Conservation (phyloP, 164 flowering plant species). For the Vitis cinerea region DNA sequence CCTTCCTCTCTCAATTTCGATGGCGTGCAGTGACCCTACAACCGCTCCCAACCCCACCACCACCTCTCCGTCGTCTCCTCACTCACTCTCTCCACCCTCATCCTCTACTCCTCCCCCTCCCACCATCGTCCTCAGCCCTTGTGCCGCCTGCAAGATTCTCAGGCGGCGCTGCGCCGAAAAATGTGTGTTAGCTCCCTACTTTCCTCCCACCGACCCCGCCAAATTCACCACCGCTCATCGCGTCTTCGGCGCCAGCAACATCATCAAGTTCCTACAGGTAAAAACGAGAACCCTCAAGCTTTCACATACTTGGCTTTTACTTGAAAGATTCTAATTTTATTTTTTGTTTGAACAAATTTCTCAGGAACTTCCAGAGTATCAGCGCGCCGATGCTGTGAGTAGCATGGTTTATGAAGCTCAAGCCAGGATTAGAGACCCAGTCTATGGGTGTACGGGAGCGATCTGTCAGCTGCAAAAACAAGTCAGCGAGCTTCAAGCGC, state of each 20-base stretch:
- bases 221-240: slow-evolving; percentile 61
- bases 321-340: background rate
- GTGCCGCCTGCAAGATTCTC: slow-evolving; percentile 58
- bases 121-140: slow-evolving; percentile 42
- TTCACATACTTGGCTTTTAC: too few relatives aligned
- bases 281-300: background rate
- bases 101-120: slow-evolving; percentile 10
- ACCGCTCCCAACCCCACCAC: background rate
- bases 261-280: slow-evolving; percentile 61
- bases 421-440: slow-evolving; percentile 61
- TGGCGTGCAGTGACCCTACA: slow-evolving; percentile 20
- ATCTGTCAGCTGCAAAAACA: slow-evolving; percentile 62
- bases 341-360: background rate
- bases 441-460: slow-evolving; percentile 66
- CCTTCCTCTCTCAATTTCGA: background rate
- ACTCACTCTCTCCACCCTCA: slow-evolving; percentile 11
- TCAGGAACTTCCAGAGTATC: slow-evolving; percentile 59
- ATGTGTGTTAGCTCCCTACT: slow-evolving; percentile 58
- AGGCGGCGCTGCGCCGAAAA: slow-evolving; percentile 51
- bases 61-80: slow-evolving; percentile 6
- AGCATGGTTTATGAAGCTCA: slow-evolving; percentile 71
- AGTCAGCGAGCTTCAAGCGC: slow-evolving; percentile 54
- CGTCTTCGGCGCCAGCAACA: slow-evolving; percentile 62
- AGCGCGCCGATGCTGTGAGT: slow-evolving; percentile 62
- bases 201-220: slow-evolving; percentile 53